Conservation (phyloP, 148 eudicot genomes). For the Rhododendron ovatum region DNA sequence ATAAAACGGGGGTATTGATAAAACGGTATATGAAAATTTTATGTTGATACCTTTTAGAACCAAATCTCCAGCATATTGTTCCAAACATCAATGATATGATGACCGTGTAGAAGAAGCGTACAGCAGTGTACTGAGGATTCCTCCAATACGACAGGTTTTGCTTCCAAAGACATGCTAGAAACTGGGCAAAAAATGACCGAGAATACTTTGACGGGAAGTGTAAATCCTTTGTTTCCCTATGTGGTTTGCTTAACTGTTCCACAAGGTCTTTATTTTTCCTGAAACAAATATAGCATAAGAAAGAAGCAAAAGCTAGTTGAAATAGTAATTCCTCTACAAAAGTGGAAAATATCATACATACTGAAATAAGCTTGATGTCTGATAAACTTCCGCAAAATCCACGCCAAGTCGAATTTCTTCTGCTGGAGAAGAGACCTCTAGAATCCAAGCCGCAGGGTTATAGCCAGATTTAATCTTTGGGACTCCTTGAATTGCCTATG, state of each 20-base stretch:
- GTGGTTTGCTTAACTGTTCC: conserved; percentile 73
- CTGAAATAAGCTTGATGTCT: conserved; percentile 64
- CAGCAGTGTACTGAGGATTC: conserved; percentile 97
- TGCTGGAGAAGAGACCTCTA: conserved; percentile 76
- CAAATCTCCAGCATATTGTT: conserved; percentile 93
- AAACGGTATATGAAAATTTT: background rate
- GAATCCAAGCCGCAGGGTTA: conserved; percentile 99
- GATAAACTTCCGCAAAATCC: conserved; percentile 90
- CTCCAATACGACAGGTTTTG: conserved; percentile 95
- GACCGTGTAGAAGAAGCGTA: conserved; percentile 93
- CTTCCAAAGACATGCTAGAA: conserved; percentile 89
- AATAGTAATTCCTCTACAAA: conserved; percentile 2
- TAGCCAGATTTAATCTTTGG: conserved; percentile 74
- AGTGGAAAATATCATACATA: conserved; percentile 34
- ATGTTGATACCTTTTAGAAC: conserved; percentile 69
- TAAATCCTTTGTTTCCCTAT: conserved; percentile 60
- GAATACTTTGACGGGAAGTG: conserved; percentile 72
- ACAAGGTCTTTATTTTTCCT: conserved; percentile 76
- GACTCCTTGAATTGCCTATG: conserved; percentile 80
- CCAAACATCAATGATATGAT: conserved; percentile 97
- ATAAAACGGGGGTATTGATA: background rate
- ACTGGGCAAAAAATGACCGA: conserved; percentile 59
- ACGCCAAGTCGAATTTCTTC: conserved; percentile 81
- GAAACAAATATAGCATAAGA: conserved; percentile 27
- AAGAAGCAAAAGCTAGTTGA: conserved; percentile 10